phyloP scores from a whole-genome alignment of 148 eudicot species.

The Simmondsia chinensis region DNA sequence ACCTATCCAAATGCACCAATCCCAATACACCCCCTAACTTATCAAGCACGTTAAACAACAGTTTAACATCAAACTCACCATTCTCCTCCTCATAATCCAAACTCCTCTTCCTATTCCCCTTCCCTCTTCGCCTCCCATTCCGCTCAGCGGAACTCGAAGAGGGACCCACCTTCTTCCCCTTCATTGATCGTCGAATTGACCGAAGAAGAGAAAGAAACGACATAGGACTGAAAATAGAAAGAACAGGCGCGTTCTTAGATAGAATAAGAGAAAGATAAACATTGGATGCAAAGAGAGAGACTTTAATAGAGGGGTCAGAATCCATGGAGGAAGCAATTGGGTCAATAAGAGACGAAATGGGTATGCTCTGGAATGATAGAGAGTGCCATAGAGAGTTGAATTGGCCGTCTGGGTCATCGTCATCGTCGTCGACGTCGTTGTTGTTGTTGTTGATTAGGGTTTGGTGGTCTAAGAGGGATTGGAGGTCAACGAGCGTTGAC shows the following conservation, averaged over 20 bases:
- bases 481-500: conserved; percentile 42
- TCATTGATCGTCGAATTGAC: conserved; percentile 45
- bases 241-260: conserved; percentile 59
- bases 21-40: conserved; percentile 50
- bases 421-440: conserved; percentile 12
- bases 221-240: conserved; percentile 75
- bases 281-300: conserved; percentile 45
- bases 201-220: conserved; percentile 66
- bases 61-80: conserved; percentile 39
- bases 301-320: conserved; percentile 22
- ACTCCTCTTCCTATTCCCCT: conserved; percentile 21
- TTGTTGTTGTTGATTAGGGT: conserved; percentile 9
- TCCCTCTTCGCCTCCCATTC: conserved; percentile 19
- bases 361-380: conserved; percentile 32
- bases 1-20: conserved; percentile 76
- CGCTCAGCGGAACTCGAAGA: conserved; percentile 3
- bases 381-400: conserved; percentile 33
- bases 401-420: conserved; percentile 18
- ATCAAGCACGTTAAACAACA: conserved; percentile 48
- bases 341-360: conserved; percentile 32
- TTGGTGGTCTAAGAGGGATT: conserved; percentile 37
- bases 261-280: conserved; percentile 60
- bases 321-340: conserved; percentile 63
- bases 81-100: conserved; percentile 14
- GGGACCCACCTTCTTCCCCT: conserved; percentile 16